Evolutionary conservation across 73 alveolate species (phyloP), one percentile per base, ranked within the genome.

Genomic region (Paramecium pentaurelia): DNA sequence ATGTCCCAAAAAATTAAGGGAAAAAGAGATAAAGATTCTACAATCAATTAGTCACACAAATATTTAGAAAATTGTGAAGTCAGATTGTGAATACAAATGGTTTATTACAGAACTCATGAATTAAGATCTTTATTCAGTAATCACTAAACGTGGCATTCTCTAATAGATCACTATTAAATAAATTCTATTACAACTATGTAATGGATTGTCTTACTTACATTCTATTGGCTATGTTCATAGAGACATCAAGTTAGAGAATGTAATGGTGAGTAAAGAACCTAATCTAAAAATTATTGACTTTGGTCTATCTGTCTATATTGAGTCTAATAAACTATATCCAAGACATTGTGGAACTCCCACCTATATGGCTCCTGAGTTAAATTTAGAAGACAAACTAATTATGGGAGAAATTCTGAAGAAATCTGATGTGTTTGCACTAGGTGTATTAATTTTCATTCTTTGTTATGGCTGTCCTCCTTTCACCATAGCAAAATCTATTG

Each of bases 241-340:
- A 84, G 99, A 97, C 88, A 68, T 97, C 40, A 97, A 97, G 77
- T 97, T 97, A 6, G 99, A 97, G 93, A 97, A 97, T 86, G 84
- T 95, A 9, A 44, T 95, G 58, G 45, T 95, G 47, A 77, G 86
- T 32, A 54, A 89, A 25, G 77, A 89, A 44, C 60, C 58, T 60
- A 73, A 18, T 12, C 27, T 89, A 30, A 70, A 71, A 64, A 34
- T 89, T 34, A 49, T 59, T 12, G 94, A 89, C 58, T 71, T 89
- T 54, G 94, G 94, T 32, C 77, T 89, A 22, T 88, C 94, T 45
- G 88, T 40, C 40, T 47, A 25, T 12, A 73, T 68, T n/a, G 84
- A 89, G 36, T 75, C 89, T 8, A 73, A 73, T 16, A 34, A 71
- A 45, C 47, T 22, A 1, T 40, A 58, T 40, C 92, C 86, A 42